Conservation (phyloP, 306 rosid species). For the Fagus crenata region DNA sequence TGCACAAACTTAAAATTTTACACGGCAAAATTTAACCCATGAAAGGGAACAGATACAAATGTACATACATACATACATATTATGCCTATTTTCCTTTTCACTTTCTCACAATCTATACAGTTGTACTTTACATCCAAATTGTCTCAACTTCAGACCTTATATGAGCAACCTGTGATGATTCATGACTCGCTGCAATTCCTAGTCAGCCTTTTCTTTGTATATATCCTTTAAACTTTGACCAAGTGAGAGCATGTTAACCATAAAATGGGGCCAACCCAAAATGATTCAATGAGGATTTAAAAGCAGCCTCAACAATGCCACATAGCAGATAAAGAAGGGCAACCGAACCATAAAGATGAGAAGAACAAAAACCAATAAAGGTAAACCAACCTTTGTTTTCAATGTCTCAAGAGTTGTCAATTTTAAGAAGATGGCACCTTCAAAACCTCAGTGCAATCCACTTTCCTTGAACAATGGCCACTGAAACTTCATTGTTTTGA, state of each 20-base stretch:
- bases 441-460: background rate
- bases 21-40: background rate
- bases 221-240: conserved; percentile 24
- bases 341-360: conserved; percentile 24
- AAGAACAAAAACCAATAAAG: conserved; percentile 15
- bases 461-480: background rate
- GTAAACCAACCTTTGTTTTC: background rate
- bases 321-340: conserved; percentile 26
- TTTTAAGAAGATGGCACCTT: background rate
- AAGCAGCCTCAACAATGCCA: conserved; percentile 16
- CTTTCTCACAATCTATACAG: background rate
- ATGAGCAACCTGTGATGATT: conserved; percentile 13
- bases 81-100: conserved; percentile 1
- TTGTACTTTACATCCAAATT: conserved; percentile 18
- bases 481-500: conserved; percentile 20
- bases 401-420: conserved; percentile 3
- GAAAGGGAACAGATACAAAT: background rate
- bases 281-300: background rate
- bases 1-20: background rate
- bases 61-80: background rate
- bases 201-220: conserved; percentile 6
- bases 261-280: conserved; percentile 13
- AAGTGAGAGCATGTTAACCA: conserved; percentile 10
- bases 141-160: conserved; percentile 19
- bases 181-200: conserved; percentile 8